Evolutionary conservation across 1,284 basidiomycete genomes (phyloP).

Genomic region (Inonotus hispidus): DNA sequence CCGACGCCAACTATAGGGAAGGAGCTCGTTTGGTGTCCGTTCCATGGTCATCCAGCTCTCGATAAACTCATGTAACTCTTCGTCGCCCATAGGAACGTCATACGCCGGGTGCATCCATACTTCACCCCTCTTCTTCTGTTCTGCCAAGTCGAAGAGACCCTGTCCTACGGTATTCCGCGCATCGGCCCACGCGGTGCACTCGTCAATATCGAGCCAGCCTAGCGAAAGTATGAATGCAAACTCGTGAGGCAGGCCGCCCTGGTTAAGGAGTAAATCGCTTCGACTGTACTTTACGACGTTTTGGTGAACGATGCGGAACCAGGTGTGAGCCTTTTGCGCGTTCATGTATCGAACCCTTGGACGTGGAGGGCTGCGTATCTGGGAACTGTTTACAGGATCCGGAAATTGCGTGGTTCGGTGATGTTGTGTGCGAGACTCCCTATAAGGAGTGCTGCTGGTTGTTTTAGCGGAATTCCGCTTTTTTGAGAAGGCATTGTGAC

Average conservation of each 20-base stretch:
- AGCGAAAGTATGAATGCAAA: not conserved
- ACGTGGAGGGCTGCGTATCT: not conserved
- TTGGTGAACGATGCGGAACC: not conserved
- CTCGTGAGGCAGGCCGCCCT: not conserved
- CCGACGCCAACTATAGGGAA: not conserved
- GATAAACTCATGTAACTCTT: not conserved
- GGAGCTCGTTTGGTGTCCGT: not conserved
- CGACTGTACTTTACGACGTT: not conserved
- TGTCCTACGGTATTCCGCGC: not conserved
- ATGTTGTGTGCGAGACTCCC: too few relatives aligned
- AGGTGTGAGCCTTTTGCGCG: not conserved
- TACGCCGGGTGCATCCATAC: not conserved
- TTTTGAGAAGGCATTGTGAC: too few relatives aligned
- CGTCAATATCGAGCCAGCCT: not conserved
- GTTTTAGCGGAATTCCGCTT: too few relatives aligned
- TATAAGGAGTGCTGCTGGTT: too few relatives aligned
- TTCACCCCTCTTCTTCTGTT: not conserved
- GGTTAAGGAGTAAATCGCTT: not conserved
- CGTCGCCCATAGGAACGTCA: not conserved
- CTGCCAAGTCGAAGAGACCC: not conserved
- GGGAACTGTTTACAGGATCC: not conserved
- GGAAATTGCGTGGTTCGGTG: too few relatives aligned
- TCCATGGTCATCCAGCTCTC: not conserved
- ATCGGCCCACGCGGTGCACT: not conserved
- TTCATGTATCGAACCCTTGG: not conserved